Evolutionary conservation across 257 asterid genomes (phyloP).

Genomic region (Marsdenia floribunda): DNA sequence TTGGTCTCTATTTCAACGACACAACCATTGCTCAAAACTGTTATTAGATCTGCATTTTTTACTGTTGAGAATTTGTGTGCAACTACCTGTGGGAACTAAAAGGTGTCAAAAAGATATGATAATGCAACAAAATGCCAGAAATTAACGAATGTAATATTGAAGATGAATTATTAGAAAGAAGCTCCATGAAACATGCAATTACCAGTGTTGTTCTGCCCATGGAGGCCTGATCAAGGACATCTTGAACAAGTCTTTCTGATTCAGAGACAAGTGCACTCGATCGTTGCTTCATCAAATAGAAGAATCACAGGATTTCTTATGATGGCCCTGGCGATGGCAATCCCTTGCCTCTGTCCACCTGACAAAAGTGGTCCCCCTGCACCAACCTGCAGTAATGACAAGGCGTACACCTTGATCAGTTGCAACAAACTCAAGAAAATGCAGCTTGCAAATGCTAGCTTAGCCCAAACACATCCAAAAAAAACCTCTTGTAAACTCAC

Average conservation of each 20-base stretch:
- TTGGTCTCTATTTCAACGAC: constrained; percentile 57
- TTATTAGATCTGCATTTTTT: constrained; percentile 65
- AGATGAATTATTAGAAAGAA: not conserved
- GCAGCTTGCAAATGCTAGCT: too few species aligned
- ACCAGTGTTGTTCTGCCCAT: constrained; percentile 89
- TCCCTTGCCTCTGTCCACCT: constrained; percentile 87
- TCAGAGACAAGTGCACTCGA: constrained; percentile 92
- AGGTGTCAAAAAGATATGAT: not conserved
- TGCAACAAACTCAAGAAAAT: too few species aligned
- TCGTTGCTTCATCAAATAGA: constrained; percentile 89
- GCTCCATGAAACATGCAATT: constrained; percentile 3
- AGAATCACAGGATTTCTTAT: constrained; percentile 68
- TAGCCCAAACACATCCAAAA: too few species aligned
- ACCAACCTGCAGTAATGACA: constrained; percentile 43
- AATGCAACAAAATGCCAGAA: not conserved
- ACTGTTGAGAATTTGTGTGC: constrained; percentile 89
- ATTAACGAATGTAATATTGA: not conserved
- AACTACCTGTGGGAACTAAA: constrained; percentile 43
- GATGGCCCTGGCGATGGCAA: constrained; percentile 85
- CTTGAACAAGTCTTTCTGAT: constrained; percentile 74
- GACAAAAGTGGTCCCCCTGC: constrained; percentile 78
- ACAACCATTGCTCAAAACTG: constrained; percentile 49
- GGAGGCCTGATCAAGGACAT: constrained; percentile 77
- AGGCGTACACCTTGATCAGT: not conserved
- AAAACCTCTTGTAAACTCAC: constrained; percentile 23